A percentile compares a stretch with the other conserved stretches of the same genome.
These are phyloP conservation scores for Alternaria angustiovoidea DNA, from an alignment of 2,329 filamentous ascomycete genomes.

Conservation along the genomic window DNA sequence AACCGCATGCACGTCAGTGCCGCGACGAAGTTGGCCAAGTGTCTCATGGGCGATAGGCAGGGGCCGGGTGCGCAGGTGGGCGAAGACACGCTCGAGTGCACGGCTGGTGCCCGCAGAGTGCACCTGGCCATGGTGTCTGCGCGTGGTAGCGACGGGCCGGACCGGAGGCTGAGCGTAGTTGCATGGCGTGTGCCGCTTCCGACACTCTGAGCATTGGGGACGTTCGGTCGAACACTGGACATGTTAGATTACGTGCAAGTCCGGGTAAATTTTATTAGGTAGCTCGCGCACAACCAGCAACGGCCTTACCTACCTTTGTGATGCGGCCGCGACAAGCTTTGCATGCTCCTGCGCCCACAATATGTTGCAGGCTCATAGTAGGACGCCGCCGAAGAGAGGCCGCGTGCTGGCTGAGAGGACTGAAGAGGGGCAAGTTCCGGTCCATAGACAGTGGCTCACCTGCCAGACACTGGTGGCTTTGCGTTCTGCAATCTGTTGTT, in stretches of 20 bases:
- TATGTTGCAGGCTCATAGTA: neutral
- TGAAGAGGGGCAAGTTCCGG: neutral
- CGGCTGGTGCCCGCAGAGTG: neutral
- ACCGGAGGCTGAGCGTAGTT: neutral
- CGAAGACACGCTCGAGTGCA: conserved; percentile 6
- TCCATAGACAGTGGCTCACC: neutral
- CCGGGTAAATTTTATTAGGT: neutral
- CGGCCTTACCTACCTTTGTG: neutral
- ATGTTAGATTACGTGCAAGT: neutral
- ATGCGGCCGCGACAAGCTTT: conserved; percentile 13
- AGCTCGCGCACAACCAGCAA: neutral
- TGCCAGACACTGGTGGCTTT: neutral
- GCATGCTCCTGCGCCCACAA: neutral
- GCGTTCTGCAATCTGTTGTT: neutral
- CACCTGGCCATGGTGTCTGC: conserved; percentile 1
- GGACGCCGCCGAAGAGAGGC: conserved; percentile 3
- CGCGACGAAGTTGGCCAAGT: neutral
- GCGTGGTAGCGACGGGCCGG: conserved; percentile 2
- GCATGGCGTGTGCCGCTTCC: conserved; percentile 3
- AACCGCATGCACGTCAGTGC: neutral
- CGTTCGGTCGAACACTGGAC: conserved; percentile 6
- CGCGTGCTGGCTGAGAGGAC: neutral
- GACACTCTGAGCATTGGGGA: conserved; percentile 8
- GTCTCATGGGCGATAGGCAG: neutral
- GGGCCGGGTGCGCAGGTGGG: conserved; percentile 8